These are phyloP conservation scores for Trypanosoma avium DNA, from an alignment of 208 protist species.

Conservation along the genomic window DNA sequence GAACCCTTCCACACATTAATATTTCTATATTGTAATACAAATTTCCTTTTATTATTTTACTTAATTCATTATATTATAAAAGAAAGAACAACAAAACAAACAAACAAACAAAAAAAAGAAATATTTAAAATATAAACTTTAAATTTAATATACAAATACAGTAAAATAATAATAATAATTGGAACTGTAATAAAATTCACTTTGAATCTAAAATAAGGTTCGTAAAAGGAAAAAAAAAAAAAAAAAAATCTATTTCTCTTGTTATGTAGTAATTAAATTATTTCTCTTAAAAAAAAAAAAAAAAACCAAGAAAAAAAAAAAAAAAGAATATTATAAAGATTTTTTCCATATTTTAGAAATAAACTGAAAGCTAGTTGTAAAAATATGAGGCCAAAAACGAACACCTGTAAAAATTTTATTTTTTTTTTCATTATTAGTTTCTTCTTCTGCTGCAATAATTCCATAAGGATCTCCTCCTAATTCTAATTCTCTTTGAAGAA, in stretches of 20 bases:
- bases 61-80: not conserved
- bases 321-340: not conserved
- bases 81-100: not conserved
- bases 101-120: not conserved
- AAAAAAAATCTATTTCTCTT: not conserved
- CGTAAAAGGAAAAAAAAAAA: no score
- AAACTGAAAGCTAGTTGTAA: conserved; percentile 79
- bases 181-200: not conserved
- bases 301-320: no score
- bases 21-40: no score
- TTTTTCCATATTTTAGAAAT: conserved; percentile 79
- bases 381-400: conserved; percentile 66
- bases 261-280: no score
- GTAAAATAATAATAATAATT: not conserved
- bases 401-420: conserved; percentile 29
- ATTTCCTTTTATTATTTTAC: not conserved
- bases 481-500: conserved; percentile 14
- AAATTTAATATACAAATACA: not conserved
- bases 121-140: not conserved
- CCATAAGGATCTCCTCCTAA: conserved; percentile 22
- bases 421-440: not conserved
- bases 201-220: no score
- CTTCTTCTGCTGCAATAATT: conserved; percentile 5
- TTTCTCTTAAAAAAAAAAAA: no score
- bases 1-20: conserved; percentile 5